Conservation (phyloP, 371 early-diverging fungal genomes). For the Mortierella sp. region DNA sequence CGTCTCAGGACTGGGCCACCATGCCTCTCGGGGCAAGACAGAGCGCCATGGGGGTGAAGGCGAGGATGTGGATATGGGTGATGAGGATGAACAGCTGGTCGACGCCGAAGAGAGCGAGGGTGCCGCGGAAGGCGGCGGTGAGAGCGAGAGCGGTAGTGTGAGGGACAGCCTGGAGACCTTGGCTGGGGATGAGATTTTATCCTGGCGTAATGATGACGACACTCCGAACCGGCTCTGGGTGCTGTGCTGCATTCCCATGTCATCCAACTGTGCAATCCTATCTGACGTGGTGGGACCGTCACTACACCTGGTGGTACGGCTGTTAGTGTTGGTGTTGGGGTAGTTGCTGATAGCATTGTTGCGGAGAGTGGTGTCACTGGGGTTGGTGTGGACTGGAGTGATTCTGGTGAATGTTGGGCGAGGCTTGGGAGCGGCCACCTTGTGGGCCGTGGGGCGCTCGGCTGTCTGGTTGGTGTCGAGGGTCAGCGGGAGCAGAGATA, state of each 20-base stretch:
- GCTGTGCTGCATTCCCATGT: conserved; percentile 2
- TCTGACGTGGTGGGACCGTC: not conserved
- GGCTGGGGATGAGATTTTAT: conserved; percentile 5
- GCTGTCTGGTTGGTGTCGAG: not conserved
- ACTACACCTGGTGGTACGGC: conserved; percentile 1
- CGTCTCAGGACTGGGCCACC: conserved; percentile 7
- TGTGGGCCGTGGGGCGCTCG: not conserved
- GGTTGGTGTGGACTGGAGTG: conserved; percentile 11
- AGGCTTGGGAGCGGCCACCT: conserved; percentile 8
- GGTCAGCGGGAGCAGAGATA: not conserved
- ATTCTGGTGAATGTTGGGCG: conserved; percentile 35
- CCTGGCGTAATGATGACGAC: conserved; percentile 10
- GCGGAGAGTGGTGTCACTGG: not conserved
- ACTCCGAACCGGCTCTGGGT: not conserved
- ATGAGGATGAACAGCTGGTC: conserved; percentile 12
- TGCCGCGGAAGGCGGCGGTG: conserved; percentile 18
- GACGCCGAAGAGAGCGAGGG: conserved; percentile 19
- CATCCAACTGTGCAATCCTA: conserved; percentile 4
- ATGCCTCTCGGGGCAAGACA: conserved; percentile 12
- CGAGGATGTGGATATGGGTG: conserved; percentile 10
- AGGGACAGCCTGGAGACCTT: not conserved
- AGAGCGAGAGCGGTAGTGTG: conserved; percentile 19
- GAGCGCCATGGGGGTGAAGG: conserved; percentile 11
- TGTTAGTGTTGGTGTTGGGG: not conserved
- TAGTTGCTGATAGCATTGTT: not conserved